phyloP scores from a whole-genome alignment of 1,284 basidiomycete species.

The Stygiomarasmius scandens region DNA sequence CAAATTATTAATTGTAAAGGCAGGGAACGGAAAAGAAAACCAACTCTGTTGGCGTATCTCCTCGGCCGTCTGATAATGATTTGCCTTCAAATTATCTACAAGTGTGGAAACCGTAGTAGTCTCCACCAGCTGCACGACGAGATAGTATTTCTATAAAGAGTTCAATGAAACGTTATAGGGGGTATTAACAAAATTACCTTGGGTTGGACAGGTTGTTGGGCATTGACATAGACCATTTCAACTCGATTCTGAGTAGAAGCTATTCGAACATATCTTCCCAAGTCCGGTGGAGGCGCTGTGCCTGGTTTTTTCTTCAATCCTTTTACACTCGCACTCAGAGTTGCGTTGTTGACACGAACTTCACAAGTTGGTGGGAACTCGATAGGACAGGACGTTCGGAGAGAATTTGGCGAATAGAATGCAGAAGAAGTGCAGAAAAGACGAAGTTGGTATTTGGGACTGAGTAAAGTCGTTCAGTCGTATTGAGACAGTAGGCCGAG shows the following conservation, averaged over 20 bases:
- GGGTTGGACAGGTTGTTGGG: slow-evolving; percentile 71
- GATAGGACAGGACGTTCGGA: slow-evolving; percentile 71
- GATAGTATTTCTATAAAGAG: slow-evolving; percentile 75
- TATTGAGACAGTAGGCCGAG: slow-evolving; percentile 13
- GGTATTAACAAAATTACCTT: slow-evolving; percentile 52
- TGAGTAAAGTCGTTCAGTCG: slow-evolving; percentile 28
- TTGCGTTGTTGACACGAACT: slow-evolving; percentile 78
- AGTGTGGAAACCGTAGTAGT: slow-evolving; percentile 66
- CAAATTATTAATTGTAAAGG: slow-evolving; percentile 9
- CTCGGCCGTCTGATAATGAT: slow-evolving; percentile 65
- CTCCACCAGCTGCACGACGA: slow-evolving; percentile 84
- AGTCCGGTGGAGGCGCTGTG: slow-evolving; percentile 88
- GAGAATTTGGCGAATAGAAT: slow-evolving; percentile 65
- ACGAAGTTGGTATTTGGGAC: slow-evolving; percentile 78
- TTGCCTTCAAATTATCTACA: slow-evolving; percentile 67
- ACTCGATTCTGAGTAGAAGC: slow-evolving; percentile 63
- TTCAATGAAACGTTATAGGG: not conserved
- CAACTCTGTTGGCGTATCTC: slow-evolving; percentile 71
- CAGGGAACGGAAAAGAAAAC: slow-evolving; percentile 23
- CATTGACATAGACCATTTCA: slow-evolving; percentile 91
- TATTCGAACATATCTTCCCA: slow-evolving; percentile 63
- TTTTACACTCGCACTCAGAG: slow-evolving; percentile 79
- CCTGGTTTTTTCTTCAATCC: slow-evolving; percentile 97
- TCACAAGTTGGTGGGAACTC: slow-evolving; percentile 94
- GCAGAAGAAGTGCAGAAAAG: slow-evolving; percentile 91